Conservation (phyloP, 495 filamentous ascomycete species). For the Trypethelium eluteriae region DNA sequence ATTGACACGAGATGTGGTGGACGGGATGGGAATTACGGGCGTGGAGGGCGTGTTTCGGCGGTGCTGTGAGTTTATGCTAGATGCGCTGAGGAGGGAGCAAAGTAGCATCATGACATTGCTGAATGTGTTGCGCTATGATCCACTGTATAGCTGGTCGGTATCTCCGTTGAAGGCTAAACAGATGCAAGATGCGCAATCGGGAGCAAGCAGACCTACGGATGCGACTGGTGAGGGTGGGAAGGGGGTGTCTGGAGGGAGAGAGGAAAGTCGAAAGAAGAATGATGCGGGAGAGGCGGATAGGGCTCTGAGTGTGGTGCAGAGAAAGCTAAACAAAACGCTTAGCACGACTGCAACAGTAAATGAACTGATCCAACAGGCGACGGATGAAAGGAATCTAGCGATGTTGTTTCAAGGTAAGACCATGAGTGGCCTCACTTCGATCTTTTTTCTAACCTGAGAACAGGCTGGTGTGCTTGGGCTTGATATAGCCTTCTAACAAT, state of each 20-base stretch:
- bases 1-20: conserved; percentile 88
- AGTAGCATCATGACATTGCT: conserved; percentile 97
- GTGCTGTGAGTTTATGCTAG: conserved; percentile 95
- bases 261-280: conserved; percentile 43
- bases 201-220: conserved; percentile 33
- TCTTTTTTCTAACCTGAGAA: not conserved
- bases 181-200: conserved; percentile 57
- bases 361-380: conserved; percentile 91
- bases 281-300: conserved; percentile 88
- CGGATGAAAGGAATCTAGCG: conserved; percentile 85
- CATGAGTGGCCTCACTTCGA: not conserved
- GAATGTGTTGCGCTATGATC: conserved; percentile 92
- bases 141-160: conserved; percentile 89
- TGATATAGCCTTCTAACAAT: not conserved
- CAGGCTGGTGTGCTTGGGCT: conserved; percentile 3
- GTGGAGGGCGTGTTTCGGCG: conserved; percentile 93
- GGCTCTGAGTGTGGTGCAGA: conserved; percentile 82
- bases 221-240: conserved; percentile 18
- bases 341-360: conserved; percentile 94
- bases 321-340: conserved; percentile 86
- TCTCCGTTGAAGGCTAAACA: conserved; percentile 77
- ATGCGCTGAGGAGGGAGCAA: conserved; percentile 82
- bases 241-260: not conserved
- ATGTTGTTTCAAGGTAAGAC: conserved; percentile 74
- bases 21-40: conserved; percentile 91